Evolutionary conservation across 352 stramenopile species (phyloP).

Genomic region (Globisporangium takayamanum): DNA sequence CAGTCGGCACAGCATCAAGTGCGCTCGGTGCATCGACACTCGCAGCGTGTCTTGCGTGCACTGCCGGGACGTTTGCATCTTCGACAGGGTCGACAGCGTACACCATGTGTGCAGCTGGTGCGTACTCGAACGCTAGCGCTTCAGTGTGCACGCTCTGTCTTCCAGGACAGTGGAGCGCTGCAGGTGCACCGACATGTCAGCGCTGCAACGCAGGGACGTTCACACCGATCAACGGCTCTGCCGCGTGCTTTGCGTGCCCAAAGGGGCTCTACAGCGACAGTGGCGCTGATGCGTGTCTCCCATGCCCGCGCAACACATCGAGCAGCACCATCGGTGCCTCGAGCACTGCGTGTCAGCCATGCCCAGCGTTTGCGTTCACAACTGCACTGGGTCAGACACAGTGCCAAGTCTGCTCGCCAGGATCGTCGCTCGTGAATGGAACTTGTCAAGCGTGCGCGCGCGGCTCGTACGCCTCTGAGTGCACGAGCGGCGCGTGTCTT

Average conservation of each 20-base stretch:
- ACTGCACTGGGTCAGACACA: constrained; percentile 21
- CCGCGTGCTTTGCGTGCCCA: constrained; percentile 42
- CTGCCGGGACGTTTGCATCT: constrained; percentile 22
- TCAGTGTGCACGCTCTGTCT: constrained; percentile 32
- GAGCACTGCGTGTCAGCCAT: constrained; percentile 23
- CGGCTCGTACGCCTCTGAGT: constrained; percentile 26
- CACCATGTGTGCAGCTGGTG: constrained; percentile 19
- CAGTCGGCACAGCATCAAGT: constrained; percentile 40
- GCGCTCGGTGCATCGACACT: constrained; percentile 23
- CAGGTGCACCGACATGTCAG: constrained; percentile 24
- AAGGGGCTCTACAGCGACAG: constrained; percentile 54
- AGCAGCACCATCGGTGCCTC: constrained; percentile 17
- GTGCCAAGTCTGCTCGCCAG: constrained; percentile 23
- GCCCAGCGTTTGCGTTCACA: constrained; percentile 32
- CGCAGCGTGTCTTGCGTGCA: constrained; percentile 24
- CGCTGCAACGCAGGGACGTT: constrained; percentile 44
- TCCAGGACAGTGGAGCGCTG: constrained; percentile 35
- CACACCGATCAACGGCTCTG: constrained; percentile 29
- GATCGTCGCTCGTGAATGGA: constrained; percentile 18
- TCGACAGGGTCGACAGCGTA: constrained; percentile 16
- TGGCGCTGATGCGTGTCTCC: constrained; percentile 20
- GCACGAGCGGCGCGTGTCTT: constrained; percentile 30
- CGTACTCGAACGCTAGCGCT: constrained; percentile 37
- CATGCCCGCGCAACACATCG: constrained; percentile 51
- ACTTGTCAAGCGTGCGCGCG: constrained; percentile 30